Base-by-base conservation (phyloP, 208 protist species). In the Leishmania amazonensis region DNA sequence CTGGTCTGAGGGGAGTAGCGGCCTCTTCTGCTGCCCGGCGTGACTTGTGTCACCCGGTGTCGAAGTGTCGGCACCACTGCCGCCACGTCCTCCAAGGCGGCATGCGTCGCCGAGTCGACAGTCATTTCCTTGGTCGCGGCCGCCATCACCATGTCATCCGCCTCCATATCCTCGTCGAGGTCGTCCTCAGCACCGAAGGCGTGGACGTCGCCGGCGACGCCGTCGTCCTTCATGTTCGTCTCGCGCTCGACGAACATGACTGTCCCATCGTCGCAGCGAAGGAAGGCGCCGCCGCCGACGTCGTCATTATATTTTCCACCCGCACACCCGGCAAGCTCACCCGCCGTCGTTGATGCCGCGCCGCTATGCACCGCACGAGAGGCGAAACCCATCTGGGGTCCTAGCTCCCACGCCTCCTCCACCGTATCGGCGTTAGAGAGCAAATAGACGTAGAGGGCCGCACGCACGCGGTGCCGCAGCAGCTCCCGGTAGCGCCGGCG, bases 381-480 rank as follows among this genome's bases (percentile, higher is more conserved):
- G 47, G 28, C 64, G 28, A 85, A 68, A 15, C 77, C 77, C 51
- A 81, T 64, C 82, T 74, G 40, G 13, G 38, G 60, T 40, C 58
- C 77, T 31, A 85, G 65, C 60, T 82, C 78, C 82, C 82, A 85
- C 71, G 78, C 53, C 24, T 58, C 51, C 31, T 74, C 78, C 2
- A 71, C 60, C 19, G 64, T 62, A 47, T 85, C 82, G 3, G 65
- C 57, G 53, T 73, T 60, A 35, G 58, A 38, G 28, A 75, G 40
- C 3, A 85, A 51, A 17, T 75, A 76, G 51, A 76, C 64, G 82
- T 85, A 85, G n/a, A 85, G 72, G 17, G 82, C 77, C 5, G 82
- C 76, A 24, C 82, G 78, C 15, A 85, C 17, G 38, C 82, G 82
- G 42, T 81, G 82, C 78, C 76, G 72, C 54, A 85, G 74, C 64